phyloP scores from a whole-genome alignment of 2,329 filamentous ascomycete species.

The Monosporascus sp. region DNA sequence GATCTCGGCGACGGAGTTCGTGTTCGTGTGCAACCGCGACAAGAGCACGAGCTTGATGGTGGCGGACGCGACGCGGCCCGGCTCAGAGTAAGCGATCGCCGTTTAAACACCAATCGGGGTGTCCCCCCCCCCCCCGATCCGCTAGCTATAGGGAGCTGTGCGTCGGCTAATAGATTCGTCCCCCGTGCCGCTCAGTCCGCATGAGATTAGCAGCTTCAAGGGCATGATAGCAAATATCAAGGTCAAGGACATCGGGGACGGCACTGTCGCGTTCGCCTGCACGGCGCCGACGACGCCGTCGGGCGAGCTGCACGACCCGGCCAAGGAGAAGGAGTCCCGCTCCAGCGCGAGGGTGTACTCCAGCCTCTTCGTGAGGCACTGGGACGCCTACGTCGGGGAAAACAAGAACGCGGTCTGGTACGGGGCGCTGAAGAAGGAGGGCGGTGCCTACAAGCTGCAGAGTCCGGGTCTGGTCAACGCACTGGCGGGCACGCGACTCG shows the following conservation, averaged over 20 bases:
- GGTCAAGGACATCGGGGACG: slow-evolving; percentile 43
- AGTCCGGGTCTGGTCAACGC: slow-evolving; percentile 54
- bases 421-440: slow-evolving; percentile 28
- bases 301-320: slow-evolving; percentile 64
- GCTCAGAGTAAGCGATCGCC: slow-evolving; percentile 30
- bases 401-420: slow-evolving; percentile 60
- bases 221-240: slow-evolving; percentile 57
- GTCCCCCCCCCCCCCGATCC: too few species aligned
- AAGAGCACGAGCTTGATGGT: slow-evolving; percentile 43
- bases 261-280: slow-evolving; percentile 49
- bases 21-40: slow-evolving; percentile 47
- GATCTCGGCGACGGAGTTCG: slow-evolving; percentile 62
- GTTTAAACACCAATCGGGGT: background rate
- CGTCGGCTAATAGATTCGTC: slow-evolving; percentile 3
- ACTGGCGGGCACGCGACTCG: slow-evolving; percentile 53
- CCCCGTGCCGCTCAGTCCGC: slow-evolving; percentile 27
- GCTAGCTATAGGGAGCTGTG: slow-evolving; percentile 10
- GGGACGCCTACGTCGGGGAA: slow-evolving; percentile 70
- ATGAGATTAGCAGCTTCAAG: slow-evolving; percentile 44
- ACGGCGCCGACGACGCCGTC: slow-evolving; percentile 62
- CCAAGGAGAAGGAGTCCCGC: slow-evolving; percentile 52
- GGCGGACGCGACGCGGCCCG: slow-evolving; percentile 30
- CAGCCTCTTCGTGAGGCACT: slow-evolving; percentile 73
- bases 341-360: slow-evolving; percentile 68
- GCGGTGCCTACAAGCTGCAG: slow-evolving; percentile 37